These are phyloP conservation scores for Microsporum canis DNA, from an alignment of 2,329 filamentous ascomycete genomes.

Conservation along the genomic window DNA sequence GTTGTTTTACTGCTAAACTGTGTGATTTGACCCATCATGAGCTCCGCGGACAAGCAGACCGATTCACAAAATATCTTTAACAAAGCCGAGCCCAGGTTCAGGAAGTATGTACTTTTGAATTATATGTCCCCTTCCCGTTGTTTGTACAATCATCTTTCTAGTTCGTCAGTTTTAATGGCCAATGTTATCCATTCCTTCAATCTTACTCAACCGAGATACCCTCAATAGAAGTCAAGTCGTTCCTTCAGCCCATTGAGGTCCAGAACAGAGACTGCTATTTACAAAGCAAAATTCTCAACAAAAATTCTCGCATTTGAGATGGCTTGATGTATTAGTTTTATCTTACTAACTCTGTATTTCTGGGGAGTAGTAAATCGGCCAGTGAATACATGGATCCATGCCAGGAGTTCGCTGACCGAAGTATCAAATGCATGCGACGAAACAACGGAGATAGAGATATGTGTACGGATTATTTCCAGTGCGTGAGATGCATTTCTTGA, in stretches of 20 bases:
- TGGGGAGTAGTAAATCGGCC: slow-evolving; percentile 56
- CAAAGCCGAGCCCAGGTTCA: slow-evolving; percentile 50
- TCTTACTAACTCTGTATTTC: background rate
- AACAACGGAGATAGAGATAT: slow-evolving; percentile 80
- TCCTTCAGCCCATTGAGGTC: background rate
- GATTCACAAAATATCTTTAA: slow-evolving; percentile 46
- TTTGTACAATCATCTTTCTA: background rate
- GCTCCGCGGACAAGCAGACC: slow-evolving; percentile 10
- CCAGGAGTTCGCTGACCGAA: slow-evolving; percentile 77
- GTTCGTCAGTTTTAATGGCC: background rate
- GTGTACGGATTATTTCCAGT: slow-evolving; percentile 96
- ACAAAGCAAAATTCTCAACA: background rate
- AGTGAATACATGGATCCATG: slow-evolving; percentile 94
- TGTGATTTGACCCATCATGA: background rate
- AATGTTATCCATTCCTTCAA: too few species aligned
- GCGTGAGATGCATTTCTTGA: slow-evolving; percentile 27
- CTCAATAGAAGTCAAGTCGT: too few species aligned
- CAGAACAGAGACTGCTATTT: background rate
- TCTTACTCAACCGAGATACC: too few species aligned
- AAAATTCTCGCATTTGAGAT: background rate
- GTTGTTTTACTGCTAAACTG: background rate
- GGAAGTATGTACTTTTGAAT: slow-evolving; percentile 40
- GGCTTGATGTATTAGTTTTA: background rate
- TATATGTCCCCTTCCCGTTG: background rate
- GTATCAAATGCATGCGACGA: slow-evolving; percentile 75